Conservation (phyloP, 805 yeast species). For the Wickerhamomyces bisporus region DNA sequence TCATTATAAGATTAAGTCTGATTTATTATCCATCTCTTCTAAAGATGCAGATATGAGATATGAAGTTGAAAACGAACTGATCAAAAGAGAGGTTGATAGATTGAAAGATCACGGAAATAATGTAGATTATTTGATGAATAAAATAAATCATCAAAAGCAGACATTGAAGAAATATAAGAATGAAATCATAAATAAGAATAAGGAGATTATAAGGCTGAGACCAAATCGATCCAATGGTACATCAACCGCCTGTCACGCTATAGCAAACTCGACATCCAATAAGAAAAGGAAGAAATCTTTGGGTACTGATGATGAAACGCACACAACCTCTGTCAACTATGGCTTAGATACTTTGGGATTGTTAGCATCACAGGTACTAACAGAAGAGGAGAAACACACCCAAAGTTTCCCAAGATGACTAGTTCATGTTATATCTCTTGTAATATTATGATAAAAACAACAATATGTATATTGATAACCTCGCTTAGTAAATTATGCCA, state of each 20-base stretch:
- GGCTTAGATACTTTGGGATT: constrained; percentile 48
- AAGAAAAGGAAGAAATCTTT: constrained; percentile 12
- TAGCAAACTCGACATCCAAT: constrained; percentile 9
- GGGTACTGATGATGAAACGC: constrained; percentile 6
- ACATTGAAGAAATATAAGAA: constrained; percentile 40
- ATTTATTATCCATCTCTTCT: constrained; percentile 37
- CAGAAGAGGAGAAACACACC: constrained; percentile 26
- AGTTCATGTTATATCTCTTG: background rate
- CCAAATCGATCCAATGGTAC: background rate
- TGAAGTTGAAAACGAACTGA: constrained; percentile 42
- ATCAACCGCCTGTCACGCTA: too few species aligned
- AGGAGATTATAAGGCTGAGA: constrained; percentile 37
- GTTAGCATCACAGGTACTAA: constrained; percentile 48
- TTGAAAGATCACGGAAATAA: constrained; percentile 29
- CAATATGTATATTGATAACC: too few species aligned
- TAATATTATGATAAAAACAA: too few species aligned
- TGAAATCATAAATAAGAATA: constrained; percentile 38
- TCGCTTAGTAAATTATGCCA: too few species aligned
- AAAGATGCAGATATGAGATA: constrained; percentile 40
- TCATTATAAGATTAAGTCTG: constrained; percentile 31
- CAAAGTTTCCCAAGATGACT: constrained; percentile 7
- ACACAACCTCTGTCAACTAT: constrained; percentile 4
- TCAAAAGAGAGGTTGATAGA: constrained; percentile 41
- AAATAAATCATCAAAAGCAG: constrained; percentile 35
- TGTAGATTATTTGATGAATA: constrained; percentile 30